phyloP scores from a whole-genome alignment of 148 eudicot genomes.

The Camellia japonica region DNA sequence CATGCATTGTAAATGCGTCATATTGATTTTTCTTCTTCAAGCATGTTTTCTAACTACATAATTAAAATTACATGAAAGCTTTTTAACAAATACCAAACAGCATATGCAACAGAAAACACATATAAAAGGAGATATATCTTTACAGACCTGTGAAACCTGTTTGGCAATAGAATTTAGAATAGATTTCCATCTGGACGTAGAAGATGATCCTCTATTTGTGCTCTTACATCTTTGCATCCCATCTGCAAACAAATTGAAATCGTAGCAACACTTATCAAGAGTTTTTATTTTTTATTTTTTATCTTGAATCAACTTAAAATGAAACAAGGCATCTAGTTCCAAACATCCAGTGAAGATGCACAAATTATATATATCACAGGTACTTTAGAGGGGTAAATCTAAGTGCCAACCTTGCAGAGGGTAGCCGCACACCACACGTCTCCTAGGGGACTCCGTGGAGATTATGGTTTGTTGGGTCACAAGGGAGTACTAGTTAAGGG shows the following conservation, averaged over 20 bases:
- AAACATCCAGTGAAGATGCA: background rate
- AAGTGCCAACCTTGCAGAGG: too few species aligned
- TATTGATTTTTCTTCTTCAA: background rate
- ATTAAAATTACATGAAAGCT: background rate
- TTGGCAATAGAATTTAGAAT: conserved; percentile 76
- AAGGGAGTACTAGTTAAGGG: too few species aligned
- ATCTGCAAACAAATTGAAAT: conserved; percentile 41
- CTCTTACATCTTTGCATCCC: conserved; percentile 39
- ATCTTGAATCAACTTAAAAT: background rate
- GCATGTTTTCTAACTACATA: background rate
- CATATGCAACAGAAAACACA: background rate
- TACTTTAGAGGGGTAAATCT: too few species aligned
- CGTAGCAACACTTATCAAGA: background rate
- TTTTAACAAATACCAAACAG: background rate
- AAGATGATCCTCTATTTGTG: conserved; percentile 32
- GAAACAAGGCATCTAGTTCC: background rate
- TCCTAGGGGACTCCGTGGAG: too few species aligned
- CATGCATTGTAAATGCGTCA: too few species aligned
- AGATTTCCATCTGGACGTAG: conserved; percentile 77
- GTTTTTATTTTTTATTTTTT: too few species aligned
- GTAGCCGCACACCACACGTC: too few species aligned
- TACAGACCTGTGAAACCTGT: conserved; percentile 85
- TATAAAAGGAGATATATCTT: background rate
- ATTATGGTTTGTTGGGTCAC: too few species aligned
- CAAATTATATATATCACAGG: background rate